Percentiles rank a stretch among this genome's conserved stretches.
Evolutionary conservation across 306 rosid species (phyloP).

Genomic region (Malus asiatica): DNA sequence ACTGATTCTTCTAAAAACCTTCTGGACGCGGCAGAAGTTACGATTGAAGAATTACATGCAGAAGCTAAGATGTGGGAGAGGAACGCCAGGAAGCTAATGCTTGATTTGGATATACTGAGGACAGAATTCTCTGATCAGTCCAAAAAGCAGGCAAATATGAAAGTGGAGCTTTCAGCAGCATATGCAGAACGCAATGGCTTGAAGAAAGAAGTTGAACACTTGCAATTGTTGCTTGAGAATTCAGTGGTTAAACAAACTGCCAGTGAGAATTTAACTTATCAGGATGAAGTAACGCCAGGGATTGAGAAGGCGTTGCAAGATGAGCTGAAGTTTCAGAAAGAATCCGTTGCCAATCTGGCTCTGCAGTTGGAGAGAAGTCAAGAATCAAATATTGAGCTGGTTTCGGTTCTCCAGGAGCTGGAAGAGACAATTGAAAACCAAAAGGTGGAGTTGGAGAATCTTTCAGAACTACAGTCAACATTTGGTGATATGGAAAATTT

Average conservation of each 20-base stretch:
- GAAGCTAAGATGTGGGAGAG: slow-evolving; percentile 98
- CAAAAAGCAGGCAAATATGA: slow-evolving; percentile 39
- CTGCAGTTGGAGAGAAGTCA: slow-evolving; percentile 75
- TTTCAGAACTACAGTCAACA: slow-evolving; percentile 43
- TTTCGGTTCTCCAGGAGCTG: slow-evolving; percentile 83
- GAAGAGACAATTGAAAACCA: slow-evolving; percentile 71
- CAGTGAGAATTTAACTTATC: slow-evolving; percentile 27
- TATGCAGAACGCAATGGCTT: slow-evolving; percentile 39
- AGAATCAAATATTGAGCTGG: slow-evolving; percentile 78
- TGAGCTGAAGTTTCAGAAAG: slow-evolving; percentile 72
- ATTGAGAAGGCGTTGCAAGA: slow-evolving; percentile 47
- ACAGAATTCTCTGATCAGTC: slow-evolving; percentile 60
- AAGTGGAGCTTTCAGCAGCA: slow-evolving; percentile 50
- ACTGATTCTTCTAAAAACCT: slow-evolving; percentile 20
- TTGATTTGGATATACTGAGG: slow-evolving; percentile 59
- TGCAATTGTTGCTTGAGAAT: slow-evolving; percentile 34
- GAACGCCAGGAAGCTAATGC: slow-evolving; percentile 76
- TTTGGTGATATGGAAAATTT: slow-evolving; percentile 40
- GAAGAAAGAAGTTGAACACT: slow-evolving; percentile 50
- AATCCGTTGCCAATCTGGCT: slow-evolving; percentile 61
- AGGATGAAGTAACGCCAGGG: slow-evolving; percentile 32
- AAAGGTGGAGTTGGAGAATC: slow-evolving; percentile 55
- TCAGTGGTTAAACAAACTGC: slow-evolving; percentile 31
- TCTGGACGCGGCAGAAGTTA: slow-evolving; percentile 44
- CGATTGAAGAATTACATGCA: slow-evolving; percentile 64